Evolutionary conservation across 2,329 filamentous ascomycete genomes (phyloP).

Genomic region (Botrytis tulipae): DNA sequence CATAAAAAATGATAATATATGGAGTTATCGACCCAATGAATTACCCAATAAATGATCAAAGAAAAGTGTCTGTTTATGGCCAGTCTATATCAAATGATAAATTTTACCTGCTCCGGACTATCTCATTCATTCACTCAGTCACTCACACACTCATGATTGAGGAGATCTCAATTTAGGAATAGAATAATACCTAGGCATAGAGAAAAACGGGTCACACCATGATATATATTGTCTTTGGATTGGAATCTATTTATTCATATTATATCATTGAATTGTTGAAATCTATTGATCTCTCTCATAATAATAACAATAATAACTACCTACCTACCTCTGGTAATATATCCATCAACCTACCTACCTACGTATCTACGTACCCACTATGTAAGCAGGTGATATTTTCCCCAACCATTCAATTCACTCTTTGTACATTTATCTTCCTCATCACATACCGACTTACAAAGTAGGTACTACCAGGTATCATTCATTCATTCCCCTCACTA

Average conservation of each 20-base stretch:
- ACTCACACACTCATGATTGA: not conserved
- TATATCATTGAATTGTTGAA: not conserved
- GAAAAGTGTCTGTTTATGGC: not conserved
- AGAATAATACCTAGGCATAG: not conserved
- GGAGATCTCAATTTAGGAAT: not conserved
- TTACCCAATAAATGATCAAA: conserved; percentile 7
- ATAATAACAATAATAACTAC: not conserved
- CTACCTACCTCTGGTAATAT: not conserved
- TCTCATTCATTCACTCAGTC: not conserved
- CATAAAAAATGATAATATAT: not conserved
- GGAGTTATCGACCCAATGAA: not conserved
- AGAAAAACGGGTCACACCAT: not conserved
- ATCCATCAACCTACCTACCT: too few relatives aligned
- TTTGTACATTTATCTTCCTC: not conserved
- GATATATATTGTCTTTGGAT: not conserved
- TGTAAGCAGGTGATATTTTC: not conserved
- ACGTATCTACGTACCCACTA: not conserved
- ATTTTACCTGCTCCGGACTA: not conserved
- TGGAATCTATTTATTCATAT: not conserved
- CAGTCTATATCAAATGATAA: not conserved
- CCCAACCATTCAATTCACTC: not conserved
- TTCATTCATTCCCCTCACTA: not conserved
- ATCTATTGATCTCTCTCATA: not conserved
- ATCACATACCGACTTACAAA: not conserved
- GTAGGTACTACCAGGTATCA: too few relatives aligned